Conservation (phyloP, 805 yeast species). For the Starmerella vaccinii region DNA sequence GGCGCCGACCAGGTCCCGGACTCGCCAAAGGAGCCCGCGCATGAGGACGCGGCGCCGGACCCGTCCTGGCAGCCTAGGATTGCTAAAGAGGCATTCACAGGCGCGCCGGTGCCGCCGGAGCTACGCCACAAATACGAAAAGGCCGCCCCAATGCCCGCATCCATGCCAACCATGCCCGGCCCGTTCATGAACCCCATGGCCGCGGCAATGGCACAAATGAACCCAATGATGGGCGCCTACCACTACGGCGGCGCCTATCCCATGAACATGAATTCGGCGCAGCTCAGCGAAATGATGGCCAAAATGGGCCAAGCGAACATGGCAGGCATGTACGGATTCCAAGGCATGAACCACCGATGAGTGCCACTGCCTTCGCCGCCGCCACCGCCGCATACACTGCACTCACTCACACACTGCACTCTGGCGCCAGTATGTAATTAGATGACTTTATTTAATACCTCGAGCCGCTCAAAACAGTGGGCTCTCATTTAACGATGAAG, state of each 20-base stretch:
- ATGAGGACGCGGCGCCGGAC: conserved; percentile 7
- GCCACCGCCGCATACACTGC: no score
- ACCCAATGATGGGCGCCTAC: conserved; percentile 7
- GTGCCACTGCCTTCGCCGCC: no score
- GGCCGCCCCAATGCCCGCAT: conserved; percentile 12
- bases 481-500: no score
- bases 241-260: conserved; percentile 2
- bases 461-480: no score
- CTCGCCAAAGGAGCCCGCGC: conserved; percentile 22
- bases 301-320: conserved; percentile 2
- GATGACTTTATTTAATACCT: no score
- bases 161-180: conserved; percentile 5
- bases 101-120: conserved; percentile 12
- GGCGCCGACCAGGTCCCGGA: conserved; percentile 17
- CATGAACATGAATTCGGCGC: conserved; percentile 11
- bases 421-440: no score
- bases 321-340: conserved; percentile 5
- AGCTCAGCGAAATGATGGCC: conserved; percentile 13
- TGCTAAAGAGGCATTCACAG: conserved; percentile 12
- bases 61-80: conserved; percentile 8
- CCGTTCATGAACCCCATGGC: conserved; percentile 7
- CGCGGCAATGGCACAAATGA: conserved; percentile 8
- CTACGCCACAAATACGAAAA: conserved; percentile 7
- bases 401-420: no score
- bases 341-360: neutral